Conservation (phyloP, 2,329 filamentous ascomycete genomes). For the Akanthomyces dipterigenus region DNA sequence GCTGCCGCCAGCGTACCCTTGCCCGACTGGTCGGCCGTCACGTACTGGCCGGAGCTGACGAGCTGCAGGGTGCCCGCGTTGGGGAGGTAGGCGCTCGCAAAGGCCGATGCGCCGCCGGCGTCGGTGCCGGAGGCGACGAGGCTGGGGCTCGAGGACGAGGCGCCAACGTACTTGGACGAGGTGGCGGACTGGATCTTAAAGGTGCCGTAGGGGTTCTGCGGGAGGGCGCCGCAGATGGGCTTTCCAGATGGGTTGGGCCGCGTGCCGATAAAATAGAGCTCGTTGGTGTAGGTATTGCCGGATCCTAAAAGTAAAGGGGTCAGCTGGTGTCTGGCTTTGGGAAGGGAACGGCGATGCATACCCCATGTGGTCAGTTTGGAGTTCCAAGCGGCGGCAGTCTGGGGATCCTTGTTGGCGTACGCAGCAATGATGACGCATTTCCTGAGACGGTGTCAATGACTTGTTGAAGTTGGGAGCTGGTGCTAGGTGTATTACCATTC, state of each 20-base stretch:
- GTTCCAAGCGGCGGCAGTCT: slow-evolving; percentile 17
- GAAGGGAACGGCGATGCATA: neutral
- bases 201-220: slow-evolving; percentile 19
- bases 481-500: slow-evolving; percentile 13
- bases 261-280: slow-evolving; percentile 20
- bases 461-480: neutral
- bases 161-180: slow-evolving; percentile 15
- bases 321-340: neutral
- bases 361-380: slow-evolving; percentile 19
- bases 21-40: slow-evolving; percentile 18
- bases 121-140: slow-evolving; percentile 16
- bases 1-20: slow-evolving; percentile 15
- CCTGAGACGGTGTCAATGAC: slow-evolving; percentile 2
- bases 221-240: slow-evolving; percentile 19
- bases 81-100: slow-evolving; percentile 18
- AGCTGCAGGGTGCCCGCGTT: slow-evolving; percentile 15
- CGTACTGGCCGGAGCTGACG: slow-evolving; percentile 5
- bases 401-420: slow-evolving; percentile 19
- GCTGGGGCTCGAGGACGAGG: slow-evolving; percentile 13
- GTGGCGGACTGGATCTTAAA: slow-evolving; percentile 17
- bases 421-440: slow-evolving; percentile 20
- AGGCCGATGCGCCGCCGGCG: slow-evolving; percentile 13
- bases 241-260: slow-evolving; percentile 17
- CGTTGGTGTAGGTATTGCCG: slow-evolving; percentile 20
- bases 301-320: slow-evolving; percentile 11